A percentile compares a stretch with the other conserved stretches of the same genome.
phyloP scores from a whole-genome alignment of 1,284 basidiomycete genomes.

The Leccinum pallidistipes region DNA sequence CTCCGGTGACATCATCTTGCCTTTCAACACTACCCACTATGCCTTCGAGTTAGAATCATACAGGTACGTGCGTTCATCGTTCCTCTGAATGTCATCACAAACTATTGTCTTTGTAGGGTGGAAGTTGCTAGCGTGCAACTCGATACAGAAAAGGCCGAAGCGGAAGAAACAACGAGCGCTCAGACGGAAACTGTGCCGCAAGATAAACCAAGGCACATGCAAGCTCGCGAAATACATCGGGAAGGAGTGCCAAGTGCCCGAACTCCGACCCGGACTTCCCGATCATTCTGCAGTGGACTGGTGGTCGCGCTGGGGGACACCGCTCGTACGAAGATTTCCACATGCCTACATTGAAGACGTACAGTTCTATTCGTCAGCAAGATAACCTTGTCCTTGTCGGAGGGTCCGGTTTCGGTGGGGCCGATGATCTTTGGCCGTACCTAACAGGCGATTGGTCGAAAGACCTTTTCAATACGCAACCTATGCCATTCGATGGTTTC shows the following conservation, averaged over 20 bases:
- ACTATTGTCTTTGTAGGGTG: constrained; percentile 28
- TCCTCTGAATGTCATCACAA: not conserved
- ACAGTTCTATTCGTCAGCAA: constrained; percentile 87
- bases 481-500: constrained; percentile 99
- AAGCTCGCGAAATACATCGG: constrained; percentile 22
- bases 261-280: constrained; percentile 91
- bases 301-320: constrained; percentile 98
- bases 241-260: not conserved
- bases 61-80: constrained; percentile 35
- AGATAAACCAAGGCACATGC: constrained; percentile 26
- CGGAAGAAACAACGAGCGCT: constrained; percentile 13
- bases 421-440: constrained; percentile 97
- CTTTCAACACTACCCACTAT: constrained; percentile 79
- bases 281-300: constrained; percentile 99
- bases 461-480: constrained; percentile 78
- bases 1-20: constrained; percentile 57
- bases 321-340: constrained; percentile 99
- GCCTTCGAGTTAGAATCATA: constrained; percentile 50
- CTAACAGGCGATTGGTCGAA: constrained; percentile 95
- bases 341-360: constrained; percentile 91
- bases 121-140: constrained; percentile 50
- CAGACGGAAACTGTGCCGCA: not conserved
- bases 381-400: constrained; percentile 89
- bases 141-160: constrained; percentile 50
- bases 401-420: constrained; percentile 96